Evolutionary conservation across 768 basidiomycete genomes (phyloP).

Genomic region (Mycena latifolia): DNA sequence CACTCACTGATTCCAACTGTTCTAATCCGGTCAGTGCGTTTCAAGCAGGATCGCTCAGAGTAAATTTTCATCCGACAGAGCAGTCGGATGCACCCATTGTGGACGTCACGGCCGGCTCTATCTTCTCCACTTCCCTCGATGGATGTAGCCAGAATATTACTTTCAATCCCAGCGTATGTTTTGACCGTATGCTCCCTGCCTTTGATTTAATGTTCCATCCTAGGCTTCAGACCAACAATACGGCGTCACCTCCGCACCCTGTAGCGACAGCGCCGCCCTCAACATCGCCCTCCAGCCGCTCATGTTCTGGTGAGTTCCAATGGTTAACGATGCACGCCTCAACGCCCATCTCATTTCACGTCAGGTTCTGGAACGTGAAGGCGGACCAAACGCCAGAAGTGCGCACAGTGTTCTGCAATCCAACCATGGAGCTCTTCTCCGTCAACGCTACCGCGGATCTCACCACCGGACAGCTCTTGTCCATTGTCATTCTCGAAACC

Average conservation of each 20-base stretch:
- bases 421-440: constrained; percentile 49
- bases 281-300: constrained; percentile 54
- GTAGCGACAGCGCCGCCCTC: constrained; percentile 41
- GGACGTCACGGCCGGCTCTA: constrained; percentile 27
- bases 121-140: constrained; percentile 46
- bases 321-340: background rate
- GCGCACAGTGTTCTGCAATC: constrained; percentile 55
- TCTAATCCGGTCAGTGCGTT: constrained; percentile 26
- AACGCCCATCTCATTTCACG: background rate
- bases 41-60: constrained; percentile 33
- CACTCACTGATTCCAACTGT: constrained; percentile 51
- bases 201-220: background rate
- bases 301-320: constrained; percentile 60
- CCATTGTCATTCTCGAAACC: constrained; percentile 18
- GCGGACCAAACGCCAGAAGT: constrained; percentile 41
- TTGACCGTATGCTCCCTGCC: background rate
- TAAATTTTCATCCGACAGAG: too few species aligned
- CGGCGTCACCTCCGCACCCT: constrained; percentile 46
- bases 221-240: constrained; percentile 51
- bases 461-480: constrained; percentile 33
- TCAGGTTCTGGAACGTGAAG: constrained; percentile 48
- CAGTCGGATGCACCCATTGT: constrained; percentile 16
- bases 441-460: constrained; percentile 53
- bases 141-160: constrained; percentile 49
- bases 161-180: constrained; percentile 41